Percentiles rank a stretch among this genome's conserved stretches.
Conservation (phyloP, 163 green algal genomes). For the Chloromonas sp. region DNA sequence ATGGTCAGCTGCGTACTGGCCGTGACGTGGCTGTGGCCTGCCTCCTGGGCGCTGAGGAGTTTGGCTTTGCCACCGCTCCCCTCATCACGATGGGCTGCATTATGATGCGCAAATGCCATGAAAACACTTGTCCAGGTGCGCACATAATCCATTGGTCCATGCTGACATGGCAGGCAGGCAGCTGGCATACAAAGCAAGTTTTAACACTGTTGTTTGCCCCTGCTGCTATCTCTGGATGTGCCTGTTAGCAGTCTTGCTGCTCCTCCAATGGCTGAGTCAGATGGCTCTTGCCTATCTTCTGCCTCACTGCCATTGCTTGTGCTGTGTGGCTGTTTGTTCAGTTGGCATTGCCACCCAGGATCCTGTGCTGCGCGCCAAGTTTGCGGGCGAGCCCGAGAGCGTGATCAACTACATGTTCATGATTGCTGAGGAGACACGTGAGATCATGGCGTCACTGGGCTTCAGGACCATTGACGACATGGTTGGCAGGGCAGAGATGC, state of each 20-base stretch:
- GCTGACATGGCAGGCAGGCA: too few relatives aligned
- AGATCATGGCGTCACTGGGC: slow-evolving; percentile 81
- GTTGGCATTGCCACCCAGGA: slow-evolving; percentile 56
- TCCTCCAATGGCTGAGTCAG: too few relatives aligned
- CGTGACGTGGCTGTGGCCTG: slow-evolving; percentile 80
- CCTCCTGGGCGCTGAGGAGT: slow-evolving; percentile 91
- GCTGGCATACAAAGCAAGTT: too few relatives aligned
- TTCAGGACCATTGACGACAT: slow-evolving; percentile 79
- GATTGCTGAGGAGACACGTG: slow-evolving; percentile 85
- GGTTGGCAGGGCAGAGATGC: slow-evolving; percentile 77
- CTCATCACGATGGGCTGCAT: slow-evolving; percentile 93
- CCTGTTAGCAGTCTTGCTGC: too few relatives aligned
- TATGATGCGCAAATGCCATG: slow-evolving; percentile 98
- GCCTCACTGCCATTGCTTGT: too few relatives aligned
- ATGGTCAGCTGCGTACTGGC: slow-evolving; percentile 92
- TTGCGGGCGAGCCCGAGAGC: slow-evolving; percentile 80
- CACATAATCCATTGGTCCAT: background rate
- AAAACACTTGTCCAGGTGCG: slow-evolving; percentile 83
- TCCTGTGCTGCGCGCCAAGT: slow-evolving; percentile 90
- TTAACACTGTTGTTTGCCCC: too few relatives aligned
- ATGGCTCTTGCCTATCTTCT: too few relatives aligned
- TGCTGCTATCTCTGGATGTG: too few relatives aligned
- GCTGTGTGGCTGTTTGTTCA: background rate
- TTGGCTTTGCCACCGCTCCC: slow-evolving; percentile 89
- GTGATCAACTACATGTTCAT: slow-evolving; percentile 97